Percentiles rank a stretch among this genome's conserved stretches.
Evolutionary conservation across 1,284 basidiomycete species (phyloP).

Genomic region (Exobasidium rhododendri): DNA sequence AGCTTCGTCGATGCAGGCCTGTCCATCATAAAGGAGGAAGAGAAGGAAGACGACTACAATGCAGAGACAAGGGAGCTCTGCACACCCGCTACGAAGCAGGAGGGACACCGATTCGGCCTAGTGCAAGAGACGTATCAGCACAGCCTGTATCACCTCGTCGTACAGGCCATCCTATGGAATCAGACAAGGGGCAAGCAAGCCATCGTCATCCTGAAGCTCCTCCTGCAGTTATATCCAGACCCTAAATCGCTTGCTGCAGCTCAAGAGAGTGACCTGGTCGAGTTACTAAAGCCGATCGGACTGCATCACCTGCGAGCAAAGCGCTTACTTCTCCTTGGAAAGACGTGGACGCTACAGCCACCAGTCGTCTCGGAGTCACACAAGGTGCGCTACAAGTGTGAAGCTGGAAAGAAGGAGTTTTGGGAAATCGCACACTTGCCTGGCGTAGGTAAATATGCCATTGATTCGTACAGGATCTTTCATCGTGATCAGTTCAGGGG

Average conservation of each 20-base stretch:
- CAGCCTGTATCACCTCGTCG: neutral
- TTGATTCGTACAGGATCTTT: neutral
- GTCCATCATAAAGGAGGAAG: too few species aligned
- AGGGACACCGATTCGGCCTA: neutral
- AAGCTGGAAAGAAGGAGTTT: neutral
- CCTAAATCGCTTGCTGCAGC: neutral
- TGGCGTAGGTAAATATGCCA: neutral
- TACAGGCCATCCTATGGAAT: slow-evolving; percentile 7
- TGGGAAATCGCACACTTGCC: slow-evolving; percentile 5
- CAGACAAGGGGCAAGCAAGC: slow-evolving; percentile 9
- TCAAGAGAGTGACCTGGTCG: neutral
- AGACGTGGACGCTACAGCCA: neutral
- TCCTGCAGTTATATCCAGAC: neutral
- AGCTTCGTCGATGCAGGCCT: too few species aligned
- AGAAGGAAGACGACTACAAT: too few species aligned
- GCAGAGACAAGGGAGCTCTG: too few species aligned
- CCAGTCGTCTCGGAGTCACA: neutral
- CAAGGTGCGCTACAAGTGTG: neutral
- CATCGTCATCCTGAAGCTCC: neutral
- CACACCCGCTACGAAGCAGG: too few species aligned
- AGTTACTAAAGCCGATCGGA: neutral
- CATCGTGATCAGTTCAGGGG: neutral
- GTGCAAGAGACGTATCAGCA: slow-evolving; percentile 3
- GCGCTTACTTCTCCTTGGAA: neutral
- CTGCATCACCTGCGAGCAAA: neutral